Base-by-base conservation (phyloP, 306 rosid species). In the Fagus sylvatica region DNA sequence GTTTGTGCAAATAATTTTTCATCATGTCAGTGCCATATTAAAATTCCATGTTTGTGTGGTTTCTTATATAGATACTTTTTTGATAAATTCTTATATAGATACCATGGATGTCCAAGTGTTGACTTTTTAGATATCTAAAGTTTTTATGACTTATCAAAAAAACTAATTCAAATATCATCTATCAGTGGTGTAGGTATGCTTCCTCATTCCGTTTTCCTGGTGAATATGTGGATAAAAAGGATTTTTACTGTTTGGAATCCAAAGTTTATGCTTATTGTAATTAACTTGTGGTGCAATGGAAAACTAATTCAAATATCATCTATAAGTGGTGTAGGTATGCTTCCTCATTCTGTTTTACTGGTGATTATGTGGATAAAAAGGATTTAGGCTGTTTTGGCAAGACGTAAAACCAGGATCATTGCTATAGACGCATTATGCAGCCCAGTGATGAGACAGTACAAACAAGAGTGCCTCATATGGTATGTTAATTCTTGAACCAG, bases 341-440 rank as follows among this genome's bases (percentile, higher is more conserved):
- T 79, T 87, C 89, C 76, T 88, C 93, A n/a, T 94, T 94, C 77
- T 88, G 87, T 78, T 94, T 92, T 83, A 74, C 87, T 69, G 97
- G 97, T 83, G 93, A 83, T 69, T 84, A 88, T 76, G 80, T 85
- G 85, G 98, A 92, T 86, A 79, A 39, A 72, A 89, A 72, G 76
- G 95, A 83, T 7, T 36, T 73, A 61, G 97, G 92, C 74, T 71
- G 77, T 69, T 72, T 83, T 78, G 91, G 93, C 78, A 80, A 90
- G 98, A 82, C 91, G 82, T 76, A 94, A 88, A 83, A 89, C 97
- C 79, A 84, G 83, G 77, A 89, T 94, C 70, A 73, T 87, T 81
- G 98, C 97, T 74, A 89, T 92, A 49, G 97, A 94, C 84, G 98
- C 98, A 10, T 86, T 90, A 84, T 89, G 90, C 87, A 75, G 84